Evolutionary conservation across 2,329 filamentous ascomycete genomes (phyloP).

Genomic region (Coniochaeta pulveracea): DNA sequence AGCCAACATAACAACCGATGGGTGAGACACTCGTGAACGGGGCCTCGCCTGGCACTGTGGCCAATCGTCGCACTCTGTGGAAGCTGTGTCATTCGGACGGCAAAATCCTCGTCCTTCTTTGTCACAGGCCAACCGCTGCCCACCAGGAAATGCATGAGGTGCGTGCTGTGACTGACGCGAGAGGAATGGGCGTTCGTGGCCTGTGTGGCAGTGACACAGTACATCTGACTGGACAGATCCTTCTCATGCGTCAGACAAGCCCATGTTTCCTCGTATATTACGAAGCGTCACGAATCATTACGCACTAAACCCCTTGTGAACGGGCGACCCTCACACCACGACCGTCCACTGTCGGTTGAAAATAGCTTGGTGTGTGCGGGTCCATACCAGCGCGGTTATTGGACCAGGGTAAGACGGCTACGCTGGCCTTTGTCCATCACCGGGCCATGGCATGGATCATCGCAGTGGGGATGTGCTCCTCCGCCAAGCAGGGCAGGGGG

Average conservation of each 20-base stretch:
- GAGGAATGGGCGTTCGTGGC: constrained; percentile 8
- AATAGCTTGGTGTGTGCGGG: constrained; percentile 30
- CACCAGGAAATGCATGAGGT: no score
- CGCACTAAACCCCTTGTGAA: constrained; percentile 12
- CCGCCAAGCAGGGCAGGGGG: no score
- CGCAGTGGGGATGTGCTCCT: no score
- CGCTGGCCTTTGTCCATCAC: constrained; percentile 9
- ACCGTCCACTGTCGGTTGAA: constrained; percentile 21
- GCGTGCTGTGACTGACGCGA: constrained; percentile 8
- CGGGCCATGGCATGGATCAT: constrained; percentile 5
- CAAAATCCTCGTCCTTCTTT: no score
- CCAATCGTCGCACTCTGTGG: no score
- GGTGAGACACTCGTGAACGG: no score
- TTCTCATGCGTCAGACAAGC: constrained; percentile 38
- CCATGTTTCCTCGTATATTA: constrained; percentile 39
- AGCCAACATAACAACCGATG: no score
- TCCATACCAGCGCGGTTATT: constrained; percentile 9
- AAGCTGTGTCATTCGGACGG: no score
- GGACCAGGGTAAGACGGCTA: constrained; percentile 15
- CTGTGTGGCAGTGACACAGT: constrained; percentile 13
- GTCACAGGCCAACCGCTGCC: no score
- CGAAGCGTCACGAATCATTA: constrained; percentile 30
- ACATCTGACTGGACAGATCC: constrained; percentile 12
- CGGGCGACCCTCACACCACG: constrained; percentile 11
- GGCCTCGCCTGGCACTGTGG: no score